Conservation (phyloP, 257 asterid species). For the Nicotiana obtusifolia region DNA sequence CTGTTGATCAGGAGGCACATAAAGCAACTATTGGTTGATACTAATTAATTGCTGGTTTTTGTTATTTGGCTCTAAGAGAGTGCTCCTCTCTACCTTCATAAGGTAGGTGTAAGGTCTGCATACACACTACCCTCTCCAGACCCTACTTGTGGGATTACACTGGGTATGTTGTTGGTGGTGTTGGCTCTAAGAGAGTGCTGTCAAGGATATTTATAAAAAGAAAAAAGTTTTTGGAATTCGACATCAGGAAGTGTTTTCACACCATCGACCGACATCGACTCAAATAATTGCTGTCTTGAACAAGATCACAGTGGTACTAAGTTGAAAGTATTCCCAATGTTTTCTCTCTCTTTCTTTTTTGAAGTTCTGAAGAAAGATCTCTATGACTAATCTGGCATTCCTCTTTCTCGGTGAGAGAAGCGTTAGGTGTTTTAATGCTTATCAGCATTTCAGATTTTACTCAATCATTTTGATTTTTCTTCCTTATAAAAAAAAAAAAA, state of each 20-base stretch:
- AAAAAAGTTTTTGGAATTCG: too few relatives aligned
- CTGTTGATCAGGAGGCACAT: conserved; percentile 13
- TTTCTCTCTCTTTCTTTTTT: neutral
- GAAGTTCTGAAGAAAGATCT: neutral
- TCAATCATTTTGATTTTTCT: too few relatives aligned
- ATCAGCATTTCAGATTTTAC: too few relatives aligned
- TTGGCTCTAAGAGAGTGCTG: neutral
- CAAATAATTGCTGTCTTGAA: neutral
- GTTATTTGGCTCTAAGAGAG: neutral
- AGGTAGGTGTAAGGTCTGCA: too few relatives aligned
- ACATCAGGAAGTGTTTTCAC: too few relatives aligned
- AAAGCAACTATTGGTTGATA: neutral
- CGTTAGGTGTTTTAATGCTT: too few relatives aligned
- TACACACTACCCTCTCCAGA: too few relatives aligned
- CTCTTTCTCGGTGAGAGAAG: neutral
- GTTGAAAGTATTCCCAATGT: neutral
- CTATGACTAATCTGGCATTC: neutral
- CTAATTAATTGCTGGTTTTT: neutral
- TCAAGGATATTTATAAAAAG: neutral
- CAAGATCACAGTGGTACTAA: conserved; percentile 1
- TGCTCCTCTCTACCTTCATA: too few relatives aligned
- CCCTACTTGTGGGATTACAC: too few relatives aligned
- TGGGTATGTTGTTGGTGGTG: too few relatives aligned
- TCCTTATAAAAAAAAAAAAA: too few relatives aligned
- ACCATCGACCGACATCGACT: too few relatives aligned